Base-by-base conservation (phyloP, 163 green algal species). In the Scenedesmus sp. region DNA sequence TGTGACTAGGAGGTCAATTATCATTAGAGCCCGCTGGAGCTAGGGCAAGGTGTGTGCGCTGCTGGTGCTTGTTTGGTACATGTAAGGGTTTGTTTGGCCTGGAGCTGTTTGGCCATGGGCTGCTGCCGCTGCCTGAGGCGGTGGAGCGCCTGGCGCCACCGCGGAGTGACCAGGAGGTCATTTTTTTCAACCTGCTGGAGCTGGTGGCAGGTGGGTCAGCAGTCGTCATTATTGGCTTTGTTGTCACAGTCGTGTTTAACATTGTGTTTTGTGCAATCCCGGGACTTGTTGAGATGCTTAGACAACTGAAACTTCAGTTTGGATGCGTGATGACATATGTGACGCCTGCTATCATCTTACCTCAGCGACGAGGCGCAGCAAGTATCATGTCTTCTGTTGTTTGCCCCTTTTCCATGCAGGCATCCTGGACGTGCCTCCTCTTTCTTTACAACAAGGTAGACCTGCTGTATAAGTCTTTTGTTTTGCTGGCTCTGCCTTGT, bases 151-250 rank as follows among this genome's bases (percentile, higher is more conserved):
- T 97, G 90, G 95, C 94, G 9, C 96, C 96, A 2, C 88, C 94
- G 9, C 94, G 97, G 81, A 92, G 59, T 60, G 87, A 92, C 26
- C 56, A 92, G 59, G 96, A 97, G 92, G 94, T 94, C 86, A 92
- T 98, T 4, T 97, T 97, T 93, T 93, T 97, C 60, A 95, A 90
- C 34, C 88, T 97, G 34, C 10, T 95, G 2, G 94, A 97, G 88
- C 93, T 97, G 2, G 87, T 92, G 52, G 93, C 94, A 87, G 83
- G 79, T 84, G 70, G 20, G 84, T 13, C n/a, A n/a, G n/a, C n/a
- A n/a, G n/a, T n/a, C n/a, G n/a, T n/a, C n/a, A n/a, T n/a, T n/a
- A n/a, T n/a, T n/a, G n/a, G n/a, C n/a, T n/a, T n/a, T n/a, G n/a
- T n/a, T n/a, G n/a, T n/a, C n/a, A n/a, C n/a, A n/a, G n/a, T n/a